phyloP scores from a whole-genome alignment of 176 grass and related monocot species.

The Thalia dealbata region DNA sequence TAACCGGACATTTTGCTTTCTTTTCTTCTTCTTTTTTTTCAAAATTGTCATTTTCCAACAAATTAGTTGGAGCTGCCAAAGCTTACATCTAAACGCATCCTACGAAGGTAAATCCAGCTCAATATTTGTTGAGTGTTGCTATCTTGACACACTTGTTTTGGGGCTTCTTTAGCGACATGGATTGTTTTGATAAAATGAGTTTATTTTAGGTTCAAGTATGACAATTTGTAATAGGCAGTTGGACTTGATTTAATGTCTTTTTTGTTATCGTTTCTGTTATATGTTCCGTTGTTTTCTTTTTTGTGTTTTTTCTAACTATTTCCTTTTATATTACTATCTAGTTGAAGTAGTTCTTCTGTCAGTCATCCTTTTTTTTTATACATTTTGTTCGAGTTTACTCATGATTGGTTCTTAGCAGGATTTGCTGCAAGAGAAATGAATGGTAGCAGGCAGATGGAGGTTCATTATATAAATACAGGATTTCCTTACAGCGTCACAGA shows the following conservation, averaged over 20 bases:
- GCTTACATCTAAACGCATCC: neutral
- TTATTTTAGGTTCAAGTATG: neutral
- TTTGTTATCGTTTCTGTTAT: neutral
- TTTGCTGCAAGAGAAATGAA: conserved; percentile 41
- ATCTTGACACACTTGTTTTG: neutral
- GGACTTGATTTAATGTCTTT: neutral
- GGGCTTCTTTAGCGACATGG: too few species aligned
- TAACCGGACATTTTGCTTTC: neutral
- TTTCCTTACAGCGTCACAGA: conserved; percentile 74
- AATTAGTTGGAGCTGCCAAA: neutral
- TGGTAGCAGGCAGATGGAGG: conserved; percentile 63
- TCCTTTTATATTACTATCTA: too few species aligned
- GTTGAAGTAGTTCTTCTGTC: neutral
- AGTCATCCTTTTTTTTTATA: neutral
- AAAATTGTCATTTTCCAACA: neutral
- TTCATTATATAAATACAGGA: conserved; percentile 94
- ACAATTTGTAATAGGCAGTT: neutral
- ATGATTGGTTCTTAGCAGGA: neutral
- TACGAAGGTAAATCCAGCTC: neutral
- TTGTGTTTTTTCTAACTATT: neutral
- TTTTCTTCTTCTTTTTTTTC: too few species aligned
- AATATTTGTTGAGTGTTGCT: neutral
- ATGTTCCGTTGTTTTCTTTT: neutral
- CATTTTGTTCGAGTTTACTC: neutral
- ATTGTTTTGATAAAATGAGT: neutral